Evolutionary conservation across 2,329 filamentous ascomycete genomes (phyloP).

Genomic region (Celoporthe dispersa): DNA sequence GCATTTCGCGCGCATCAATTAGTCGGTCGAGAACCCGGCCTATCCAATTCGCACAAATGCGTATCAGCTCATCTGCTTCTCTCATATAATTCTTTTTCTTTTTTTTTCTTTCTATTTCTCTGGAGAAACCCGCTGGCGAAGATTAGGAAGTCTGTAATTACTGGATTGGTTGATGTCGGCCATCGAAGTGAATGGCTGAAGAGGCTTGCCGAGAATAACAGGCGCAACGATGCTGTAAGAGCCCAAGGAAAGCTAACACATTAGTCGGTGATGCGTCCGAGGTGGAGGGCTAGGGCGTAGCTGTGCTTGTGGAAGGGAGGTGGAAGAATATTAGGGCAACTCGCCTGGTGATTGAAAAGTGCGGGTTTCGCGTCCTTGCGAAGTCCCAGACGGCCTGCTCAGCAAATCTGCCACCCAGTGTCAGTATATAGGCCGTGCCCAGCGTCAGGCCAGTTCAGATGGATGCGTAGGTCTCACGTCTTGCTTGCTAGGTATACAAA

Average conservation of each 20-base stretch:
- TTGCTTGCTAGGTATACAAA: conserved; percentile 12
- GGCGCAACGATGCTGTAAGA: conserved; percentile 6
- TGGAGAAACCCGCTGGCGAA: no score
- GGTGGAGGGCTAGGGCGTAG: neutral
- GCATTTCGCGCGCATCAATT: conserved; percentile 5
- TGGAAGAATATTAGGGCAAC: neutral
- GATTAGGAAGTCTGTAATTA: no score
- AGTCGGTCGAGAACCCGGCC: conserved; percentile 10
- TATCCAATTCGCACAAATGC: neutral
- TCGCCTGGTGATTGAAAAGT: conserved; percentile 4
- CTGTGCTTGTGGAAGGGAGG: neutral
- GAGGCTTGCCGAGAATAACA: conserved; percentile 3
- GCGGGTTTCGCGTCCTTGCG: neutral
- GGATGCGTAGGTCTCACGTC: neutral
- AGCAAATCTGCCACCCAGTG: neutral
- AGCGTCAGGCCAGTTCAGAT: neutral
- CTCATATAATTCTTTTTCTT: neutral
- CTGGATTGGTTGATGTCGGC: conserved; percentile 11
- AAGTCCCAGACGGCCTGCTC: conserved; percentile 14
- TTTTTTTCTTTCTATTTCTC: no score
- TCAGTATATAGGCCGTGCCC: neutral
- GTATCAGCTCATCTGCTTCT: neutral
- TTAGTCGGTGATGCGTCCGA: neutral
- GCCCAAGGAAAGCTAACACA: neutral
- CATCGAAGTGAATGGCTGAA: conserved; percentile 6